Evolutionary conservation across 352 stramenopile species (phyloP).

Genomic region (Globisporangium ultimum): DNA sequence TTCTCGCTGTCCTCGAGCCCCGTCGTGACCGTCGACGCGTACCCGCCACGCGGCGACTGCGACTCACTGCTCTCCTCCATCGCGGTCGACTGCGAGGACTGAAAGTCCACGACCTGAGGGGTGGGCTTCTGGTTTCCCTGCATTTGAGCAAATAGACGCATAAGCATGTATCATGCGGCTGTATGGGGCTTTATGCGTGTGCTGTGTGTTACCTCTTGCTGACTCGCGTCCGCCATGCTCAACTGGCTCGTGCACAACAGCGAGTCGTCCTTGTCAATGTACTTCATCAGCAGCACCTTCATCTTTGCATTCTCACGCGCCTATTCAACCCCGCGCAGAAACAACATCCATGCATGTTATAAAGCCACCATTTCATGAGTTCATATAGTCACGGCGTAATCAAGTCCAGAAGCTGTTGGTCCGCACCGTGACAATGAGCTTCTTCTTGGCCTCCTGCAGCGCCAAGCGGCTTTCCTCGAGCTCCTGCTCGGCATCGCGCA

Average conservation of each 20-base stretch:
- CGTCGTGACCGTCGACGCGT: conserved; percentile 20
- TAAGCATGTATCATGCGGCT: not conserved
- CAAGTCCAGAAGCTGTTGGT: not conserved
- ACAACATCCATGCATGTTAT: not conserved
- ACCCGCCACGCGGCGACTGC: conserved; percentile 28
- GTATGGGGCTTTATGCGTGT: not conserved
- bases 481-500: conserved; percentile 65
- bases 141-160: not conserved
- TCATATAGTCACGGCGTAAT: not conserved
- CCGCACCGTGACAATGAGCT: conserved; percentile 61
- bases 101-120: conserved; percentile 10
- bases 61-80: conserved; percentile 25
- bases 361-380: not conserved
- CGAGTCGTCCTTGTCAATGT: conserved; percentile 84
- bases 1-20: conserved; percentile 48
- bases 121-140: conserved; percentile 23
- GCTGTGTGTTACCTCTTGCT: conserved; percentile 19
- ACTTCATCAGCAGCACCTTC: conserved; percentile 83
- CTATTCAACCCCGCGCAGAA: conserved; percentile 14
- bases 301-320: conserved; percentile 85
- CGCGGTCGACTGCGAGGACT: conserved; percentile 7
- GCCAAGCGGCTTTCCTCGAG: conserved; percentile 39
- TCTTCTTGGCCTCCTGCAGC: conserved; percentile 55
- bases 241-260: conserved; percentile 75
- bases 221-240: conserved; percentile 29